These are phyloP conservation scores for Bacterosira constricta DNA, from an alignment of 108 stramenopile genomes.

Conservation along the genomic window DNA sequence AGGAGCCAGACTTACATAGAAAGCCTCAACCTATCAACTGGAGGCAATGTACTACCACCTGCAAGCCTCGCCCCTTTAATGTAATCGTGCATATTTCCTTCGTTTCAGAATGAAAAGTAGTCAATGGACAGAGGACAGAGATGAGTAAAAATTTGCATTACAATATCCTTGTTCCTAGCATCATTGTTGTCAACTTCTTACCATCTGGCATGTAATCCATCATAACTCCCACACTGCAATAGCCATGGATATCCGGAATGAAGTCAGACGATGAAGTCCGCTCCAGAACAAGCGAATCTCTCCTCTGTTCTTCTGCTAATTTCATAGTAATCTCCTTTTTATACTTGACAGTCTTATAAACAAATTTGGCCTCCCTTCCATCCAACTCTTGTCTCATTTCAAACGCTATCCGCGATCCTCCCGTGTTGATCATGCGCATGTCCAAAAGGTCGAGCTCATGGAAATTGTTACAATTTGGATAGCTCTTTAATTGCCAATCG, in stretches of 20 bases:
- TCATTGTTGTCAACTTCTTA: no score
- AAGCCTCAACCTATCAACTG: constrained; percentile 13
- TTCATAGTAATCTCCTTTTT: not conserved
- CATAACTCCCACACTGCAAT: constrained; percentile 42
- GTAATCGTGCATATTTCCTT: constrained; percentile 48
- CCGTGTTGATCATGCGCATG: constrained; percentile 32
- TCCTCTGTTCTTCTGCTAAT: constrained; percentile 36
- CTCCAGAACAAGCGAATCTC: constrained; percentile 44
- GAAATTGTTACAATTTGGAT: constrained; percentile 46
- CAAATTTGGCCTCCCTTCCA: constrained; percentile 21
- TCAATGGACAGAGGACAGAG: no score
- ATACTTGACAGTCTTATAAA: constrained; percentile 44
- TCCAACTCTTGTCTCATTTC: constrained; percentile 14
- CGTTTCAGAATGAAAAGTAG: no score
- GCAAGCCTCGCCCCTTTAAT: constrained; percentile 41
- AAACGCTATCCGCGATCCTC: constrained; percentile 43
- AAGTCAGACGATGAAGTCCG: constrained; percentile 23
- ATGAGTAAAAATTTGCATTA: no score
- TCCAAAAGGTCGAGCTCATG: constrained; percentile 44
- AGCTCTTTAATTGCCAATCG: constrained; percentile 35
- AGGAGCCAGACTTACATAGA: not conserved
- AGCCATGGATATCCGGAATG: constrained; percentile 42
- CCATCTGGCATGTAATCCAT: constrained; percentile 54
- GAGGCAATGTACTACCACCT: constrained; percentile 12
- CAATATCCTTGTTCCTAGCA: no score